Percentiles rank a stretch among this genome's conserved stretches.
phyloP scores from a whole-genome alignment of 1,284 basidiomycete genomes.

The Singerocomus inundabilis region DNA sequence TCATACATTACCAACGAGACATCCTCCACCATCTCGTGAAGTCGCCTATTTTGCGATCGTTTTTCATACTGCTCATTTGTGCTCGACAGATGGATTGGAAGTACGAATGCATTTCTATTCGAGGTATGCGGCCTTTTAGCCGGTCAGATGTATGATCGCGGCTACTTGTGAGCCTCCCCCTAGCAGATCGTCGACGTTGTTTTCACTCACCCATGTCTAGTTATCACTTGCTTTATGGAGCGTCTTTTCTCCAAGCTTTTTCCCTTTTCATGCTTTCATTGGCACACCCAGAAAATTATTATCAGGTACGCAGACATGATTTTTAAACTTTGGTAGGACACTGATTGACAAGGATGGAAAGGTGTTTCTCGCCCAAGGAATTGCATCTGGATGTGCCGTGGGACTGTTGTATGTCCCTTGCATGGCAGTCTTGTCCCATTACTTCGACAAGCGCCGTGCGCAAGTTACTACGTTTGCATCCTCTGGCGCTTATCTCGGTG shows the following conservation, averaged over 20 bases:
- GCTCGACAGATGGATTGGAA: conserved; percentile 47
- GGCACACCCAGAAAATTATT: conserved; percentile 31
- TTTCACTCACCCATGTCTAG: conserved; percentile 5
- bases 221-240: conserved; percentile 32
- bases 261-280: conserved; percentile 42
- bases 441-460: conserved; percentile 34
- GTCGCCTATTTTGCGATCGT: conserved; percentile 6
- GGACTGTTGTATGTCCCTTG: conserved; percentile 36
- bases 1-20: conserved; percentile 36
- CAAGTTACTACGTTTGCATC: conserved; percentile 37
- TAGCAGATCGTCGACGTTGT: not conserved
- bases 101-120: conserved; percentile 43
- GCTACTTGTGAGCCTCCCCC: conserved; percentile 33
- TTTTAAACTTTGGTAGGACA: not conserved
- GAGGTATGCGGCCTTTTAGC: conserved; percentile 36
- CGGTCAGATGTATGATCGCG: conserved; percentile 37
- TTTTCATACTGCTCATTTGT: not conserved
- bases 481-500: conserved; percentile 37
- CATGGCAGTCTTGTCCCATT: conserved; percentile 38
- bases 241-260: conserved; percentile 28
- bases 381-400: conserved; percentile 33
- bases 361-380: conserved; percentile 39
- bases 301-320: conserved; percentile 27
- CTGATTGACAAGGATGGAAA: conserved; percentile 10
- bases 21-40: conserved; percentile 41